Percentiles rank a stretch among this genome's conserved stretches.
Conservation (phyloP, 129 eudicot genomes). For the carrot (Daucus carota) region DH1_v3.0 NC_030389.2:34435001-34435500, state of each 20-base stretch:
- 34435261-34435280: background rate
- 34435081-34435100: background rate
- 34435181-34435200: background rate
- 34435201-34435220: background rate
- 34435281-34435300: background rate
- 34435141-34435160: background rate
- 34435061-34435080: background rate
- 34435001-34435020: background rate
- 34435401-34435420: background rate
- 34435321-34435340: background rate
- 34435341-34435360: too few species aligned
- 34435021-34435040: background rate
- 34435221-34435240: background rate
- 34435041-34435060: background rate
- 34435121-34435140: too few species aligned
- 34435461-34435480: too few species aligned
- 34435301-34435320: conserved; percentile 12
- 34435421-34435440: too few species aligned
- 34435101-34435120: background rate
- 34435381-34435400: background rate
- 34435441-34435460: too few species aligned
- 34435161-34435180: too few species aligned
- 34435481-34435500: background rate
- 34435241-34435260: conserved; percentile 1
- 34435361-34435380: background rate